Evolutionary conservation across 345 rosid species (phyloP), one percentile per base, ranked within the genome.

Genomic region (Geranium rotundifolium): DNA sequence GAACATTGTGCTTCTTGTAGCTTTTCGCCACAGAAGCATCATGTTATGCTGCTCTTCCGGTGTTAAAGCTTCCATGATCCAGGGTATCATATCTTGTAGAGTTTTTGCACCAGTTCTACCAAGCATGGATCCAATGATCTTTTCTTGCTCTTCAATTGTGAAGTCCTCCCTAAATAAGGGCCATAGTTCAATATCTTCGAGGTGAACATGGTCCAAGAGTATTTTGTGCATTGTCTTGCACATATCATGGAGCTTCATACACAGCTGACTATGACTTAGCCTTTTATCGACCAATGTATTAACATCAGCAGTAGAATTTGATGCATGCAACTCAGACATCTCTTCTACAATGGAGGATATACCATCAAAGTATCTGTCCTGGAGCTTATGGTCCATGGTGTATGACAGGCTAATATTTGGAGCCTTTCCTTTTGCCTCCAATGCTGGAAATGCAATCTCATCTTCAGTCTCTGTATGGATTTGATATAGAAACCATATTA

Each of bases 151-250:
- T 71, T 74, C 73, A 17, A 66, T 71, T 16, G 95, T 73, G 66
- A 90, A 84, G 61, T 76, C 80, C 76, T 77, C 71, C 65, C 84
- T 75, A 63, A 83, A 82, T 12, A 86, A 71, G 31, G 81, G 72
- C 95, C 90, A 84, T n/a, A 90, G 84, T 71, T 87, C 87, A 50
- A 74, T 74, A 74, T 88, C 95, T 79, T 90, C 95, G 2, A 76
- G 82, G 37, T 67, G 77, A 62, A 83, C 68, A 75, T 86, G 97
- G 63, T 85, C 95, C 54, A 79, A 81, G 34, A 90, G 49, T 69
- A 86, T 64, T 75, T 74, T 82, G 12, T 89, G 85, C 81, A 84
- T 74, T 14, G 88, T 81, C 65, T 76, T 74, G 80, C 87, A 82
- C 55, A 67, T 71, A 29, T 77, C 82, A 60, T 77, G 89, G 69